Evolutionary conservation across 352 stramenopile species (phyloP).

Genomic region (Globisporangium lucens): DNA sequence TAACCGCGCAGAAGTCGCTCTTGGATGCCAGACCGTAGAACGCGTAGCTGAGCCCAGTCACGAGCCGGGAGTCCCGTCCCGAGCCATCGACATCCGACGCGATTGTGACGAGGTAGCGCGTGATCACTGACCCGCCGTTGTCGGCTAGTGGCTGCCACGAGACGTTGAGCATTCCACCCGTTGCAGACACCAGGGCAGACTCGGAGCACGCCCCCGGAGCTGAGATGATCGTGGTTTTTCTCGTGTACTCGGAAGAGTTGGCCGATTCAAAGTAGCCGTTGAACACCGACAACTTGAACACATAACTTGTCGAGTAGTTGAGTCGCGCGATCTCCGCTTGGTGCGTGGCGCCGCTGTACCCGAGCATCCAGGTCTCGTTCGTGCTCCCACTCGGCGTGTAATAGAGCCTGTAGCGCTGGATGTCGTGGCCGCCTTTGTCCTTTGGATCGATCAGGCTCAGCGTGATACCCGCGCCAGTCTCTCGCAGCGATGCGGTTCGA

Average conservation of each 20-base stretch:
- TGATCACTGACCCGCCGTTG: constrained; percentile 33
- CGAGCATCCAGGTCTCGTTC: constrained; percentile 30
- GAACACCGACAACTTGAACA: constrained; percentile 35
- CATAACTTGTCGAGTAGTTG: constrained; percentile 27
- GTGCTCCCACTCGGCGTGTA: constrained; percentile 22
- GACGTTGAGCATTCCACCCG: constrained; percentile 47
- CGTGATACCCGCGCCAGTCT: constrained; percentile 49
- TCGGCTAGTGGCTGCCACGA: constrained; percentile 39
- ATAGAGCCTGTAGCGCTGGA: constrained; percentile 40
- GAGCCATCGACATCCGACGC: constrained; percentile 30
- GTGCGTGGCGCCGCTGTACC: constrained; percentile 23
- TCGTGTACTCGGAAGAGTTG: constrained; percentile 33
- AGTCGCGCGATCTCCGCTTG: constrained; percentile 36
- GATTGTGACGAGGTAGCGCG: constrained; percentile 29
- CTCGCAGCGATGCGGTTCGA: constrained; percentile 17
- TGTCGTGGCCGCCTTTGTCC: constrained; percentile 42
- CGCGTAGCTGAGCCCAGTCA: constrained; percentile 14
- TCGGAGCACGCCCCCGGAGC: constrained; percentile 41
- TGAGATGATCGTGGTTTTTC: constrained; percentile 39
- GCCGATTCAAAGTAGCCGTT: constrained; percentile 44
- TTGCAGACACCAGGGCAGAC: constrained; percentile 19
- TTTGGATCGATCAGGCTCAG: constrained; percentile 40
- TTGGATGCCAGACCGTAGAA: constrained; percentile 42
- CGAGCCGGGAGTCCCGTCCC: constrained; percentile 1
- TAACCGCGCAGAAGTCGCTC: constrained; percentile 39